Conservation (phyloP, 2,329 filamentous ascomycete species). For the Penicillium sp. region DNA sequence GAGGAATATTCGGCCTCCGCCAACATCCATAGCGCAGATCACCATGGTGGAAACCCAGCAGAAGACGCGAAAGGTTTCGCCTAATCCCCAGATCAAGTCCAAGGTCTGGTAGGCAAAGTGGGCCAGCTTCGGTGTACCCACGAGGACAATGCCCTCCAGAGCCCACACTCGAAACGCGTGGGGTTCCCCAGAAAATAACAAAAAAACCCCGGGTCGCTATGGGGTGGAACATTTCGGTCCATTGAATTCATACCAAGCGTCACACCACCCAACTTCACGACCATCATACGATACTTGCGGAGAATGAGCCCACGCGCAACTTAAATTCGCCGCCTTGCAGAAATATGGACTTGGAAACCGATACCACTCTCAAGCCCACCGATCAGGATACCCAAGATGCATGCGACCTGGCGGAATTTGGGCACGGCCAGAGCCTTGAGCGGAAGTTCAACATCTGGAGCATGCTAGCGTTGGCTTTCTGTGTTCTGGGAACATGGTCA, state of each 20-base stretch:
- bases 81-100: background rate
- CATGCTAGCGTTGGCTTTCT: slow-evolving; percentile 59
- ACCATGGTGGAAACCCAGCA: background rate
- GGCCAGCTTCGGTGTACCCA: slow-evolving; percentile 13
- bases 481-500: slow-evolving; percentile 57
- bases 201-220: slow-evolving; percentile 10
- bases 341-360: slow-evolving; percentile 18
- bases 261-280: background rate
- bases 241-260: background rate
- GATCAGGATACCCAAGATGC: slow-evolving; percentile 41
- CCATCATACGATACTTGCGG: background rate
- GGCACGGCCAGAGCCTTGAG: slow-evolving; percentile 42
- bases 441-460: slow-evolving; percentile 55
- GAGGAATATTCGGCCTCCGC: slow-evolving; percentile 11
- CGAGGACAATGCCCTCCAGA: background rate
- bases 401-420: slow-evolving; percentile 40
- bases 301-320: slow-evolving; percentile 10
- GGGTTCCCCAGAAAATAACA: slow-evolving; percentile 16
- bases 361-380: slow-evolving; percentile 15
- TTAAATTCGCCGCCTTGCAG: background rate
- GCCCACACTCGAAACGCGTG: slow-evolving; percentile 14
- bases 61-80: background rate
- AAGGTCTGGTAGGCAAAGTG: slow-evolving; percentile 7
- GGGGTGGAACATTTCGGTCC: background rate
- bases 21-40: slow-evolving; percentile 10